phyloP scores from a whole-genome alignment of 202 grass and related monocot genomes.

The Brachypodium distachyon region DNA sequence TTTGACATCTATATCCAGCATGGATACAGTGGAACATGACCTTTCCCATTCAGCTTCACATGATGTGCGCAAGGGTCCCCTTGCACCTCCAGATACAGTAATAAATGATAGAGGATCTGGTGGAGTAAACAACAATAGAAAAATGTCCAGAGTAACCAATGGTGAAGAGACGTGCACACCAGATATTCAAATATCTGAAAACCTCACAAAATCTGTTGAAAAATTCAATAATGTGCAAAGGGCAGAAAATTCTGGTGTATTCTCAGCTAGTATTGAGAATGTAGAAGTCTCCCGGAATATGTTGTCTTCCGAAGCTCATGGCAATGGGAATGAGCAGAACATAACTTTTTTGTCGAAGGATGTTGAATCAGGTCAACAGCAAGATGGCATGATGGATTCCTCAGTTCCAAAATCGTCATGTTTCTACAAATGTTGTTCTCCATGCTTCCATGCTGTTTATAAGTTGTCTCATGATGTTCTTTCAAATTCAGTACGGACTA shows the following conservation, averaged over 20 bases:
- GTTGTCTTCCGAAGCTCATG: conserved; percentile 18
- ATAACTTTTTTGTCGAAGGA: conserved; percentile 14
- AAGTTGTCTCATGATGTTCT: conserved; percentile 46
- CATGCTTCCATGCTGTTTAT: conserved; percentile 53
- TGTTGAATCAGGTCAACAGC: conserved; percentile 6
- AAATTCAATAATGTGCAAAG: conserved; percentile 21
- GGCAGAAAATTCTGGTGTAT: conserved; percentile 9
- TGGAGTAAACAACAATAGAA: conserved; percentile 6
- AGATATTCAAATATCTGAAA: conserved; percentile 31
- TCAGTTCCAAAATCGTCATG: conserved; percentile 37
- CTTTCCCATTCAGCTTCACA: conserved; percentile 27
- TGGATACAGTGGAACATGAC: conserved; percentile 13
- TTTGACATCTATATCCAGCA: conserved; percentile 31
- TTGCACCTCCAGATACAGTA: neutral
- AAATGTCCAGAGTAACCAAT: neutral
- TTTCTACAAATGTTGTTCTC: conserved; percentile 62
- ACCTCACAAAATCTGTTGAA: neutral
- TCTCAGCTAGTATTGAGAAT: conserved; percentile 4
- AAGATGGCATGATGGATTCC: conserved; percentile 9
- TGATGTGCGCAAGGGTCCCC: conserved; percentile 3
- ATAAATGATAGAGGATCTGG: conserved; percentile 11
- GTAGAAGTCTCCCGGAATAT: conserved; percentile 10
- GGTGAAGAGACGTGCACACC: conserved; percentile 2
- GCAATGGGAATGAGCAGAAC: conserved; percentile 12
- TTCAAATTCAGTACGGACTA: conserved; percentile 43